These are phyloP conservation scores for Dovyalis caffra DNA, from an alignment of 345 rosid genomes.

Conservation along the genomic window DNA sequence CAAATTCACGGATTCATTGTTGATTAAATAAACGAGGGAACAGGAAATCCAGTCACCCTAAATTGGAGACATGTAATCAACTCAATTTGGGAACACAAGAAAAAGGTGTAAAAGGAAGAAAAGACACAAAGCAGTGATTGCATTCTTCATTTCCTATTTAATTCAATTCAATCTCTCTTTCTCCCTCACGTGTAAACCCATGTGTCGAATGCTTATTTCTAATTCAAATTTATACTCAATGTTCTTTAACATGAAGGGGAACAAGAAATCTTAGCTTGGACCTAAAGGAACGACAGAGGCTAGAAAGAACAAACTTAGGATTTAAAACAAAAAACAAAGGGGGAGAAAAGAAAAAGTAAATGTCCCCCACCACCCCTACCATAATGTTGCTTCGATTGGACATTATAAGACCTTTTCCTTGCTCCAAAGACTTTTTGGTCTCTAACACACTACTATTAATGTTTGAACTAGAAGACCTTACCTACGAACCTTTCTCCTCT, in stretches of 20 bases:
- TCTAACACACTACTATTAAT: neutral
- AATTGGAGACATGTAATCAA: conserved; percentile 45
- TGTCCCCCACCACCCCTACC: conserved; percentile 64
- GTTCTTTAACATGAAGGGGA: conserved; percentile 26
- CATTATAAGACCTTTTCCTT: conserved; percentile 30
- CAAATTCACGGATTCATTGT: neutral
- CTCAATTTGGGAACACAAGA: conserved; percentile 51
- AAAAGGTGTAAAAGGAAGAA: conserved; percentile 26
- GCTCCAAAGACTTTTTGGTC: conserved; percentile 39
- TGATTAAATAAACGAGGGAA: neutral
- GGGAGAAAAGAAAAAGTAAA: conserved; percentile 22
- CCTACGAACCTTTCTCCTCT: neutral
- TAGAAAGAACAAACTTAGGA: neutral
- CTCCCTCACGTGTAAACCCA: conserved; percentile 39
- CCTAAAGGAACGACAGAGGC: conserved; percentile 40
- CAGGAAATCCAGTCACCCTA: neutral
- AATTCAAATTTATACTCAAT: neutral
- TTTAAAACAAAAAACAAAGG: conserved; percentile 6
- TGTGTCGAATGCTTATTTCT: conserved; percentile 17
- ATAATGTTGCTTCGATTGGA: conserved; percentile 29
- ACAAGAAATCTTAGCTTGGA: conserved; percentile 46
- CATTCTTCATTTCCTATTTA: neutral
- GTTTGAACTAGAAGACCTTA: neutral
- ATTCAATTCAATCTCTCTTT: neutral
- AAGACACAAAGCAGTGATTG: conserved; percentile 23